Conservation (phyloP, 2,329 filamentous ascomycete species). For the Chaetomium strumarium region DNA sequence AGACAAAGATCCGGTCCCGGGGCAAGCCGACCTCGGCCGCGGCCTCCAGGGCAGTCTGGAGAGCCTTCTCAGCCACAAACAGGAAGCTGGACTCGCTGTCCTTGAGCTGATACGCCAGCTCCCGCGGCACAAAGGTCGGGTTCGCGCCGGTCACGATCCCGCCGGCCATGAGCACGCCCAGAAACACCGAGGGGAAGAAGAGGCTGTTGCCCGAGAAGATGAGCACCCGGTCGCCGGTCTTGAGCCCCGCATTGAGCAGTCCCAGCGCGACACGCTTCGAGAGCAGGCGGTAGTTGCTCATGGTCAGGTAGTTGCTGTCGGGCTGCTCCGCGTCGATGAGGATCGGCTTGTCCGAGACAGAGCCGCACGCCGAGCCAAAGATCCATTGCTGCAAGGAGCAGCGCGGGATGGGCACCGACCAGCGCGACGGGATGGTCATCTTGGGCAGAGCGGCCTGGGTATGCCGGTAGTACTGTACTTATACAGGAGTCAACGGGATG, state of each 20-base stretch:
- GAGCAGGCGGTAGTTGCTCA: constrained; percentile 60
- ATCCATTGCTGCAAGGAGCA: constrained; percentile 52
- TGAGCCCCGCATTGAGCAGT: constrained; percentile 56
- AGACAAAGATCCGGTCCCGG: constrained; percentile 54
- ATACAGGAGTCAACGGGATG: too few species aligned
- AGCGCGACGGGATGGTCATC: constrained; percentile 46
- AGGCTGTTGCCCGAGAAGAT: constrained; percentile 69
- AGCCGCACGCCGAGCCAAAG: constrained; percentile 42
- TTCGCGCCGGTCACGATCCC: constrained; percentile 65
- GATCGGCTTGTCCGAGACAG: constrained; percentile 38
- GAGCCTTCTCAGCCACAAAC: constrained; percentile 53
- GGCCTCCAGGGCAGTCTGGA: constrained; percentile 62
- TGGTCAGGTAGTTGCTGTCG: constrained; percentile 60
- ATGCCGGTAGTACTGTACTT: too few species aligned
- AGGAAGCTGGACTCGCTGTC: constrained; percentile 65
- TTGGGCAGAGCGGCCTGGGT: neutral
- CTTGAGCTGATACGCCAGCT: constrained; percentile 68
- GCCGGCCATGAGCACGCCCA: constrained; percentile 71
- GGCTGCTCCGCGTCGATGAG: constrained; percentile 63
- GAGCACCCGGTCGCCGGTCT: constrained; percentile 63
- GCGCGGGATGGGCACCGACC: constrained; percentile 38
- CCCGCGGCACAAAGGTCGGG: constrained; percentile 51
- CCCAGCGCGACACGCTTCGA: constrained; percentile 68
- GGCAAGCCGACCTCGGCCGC: constrained; percentile 53
- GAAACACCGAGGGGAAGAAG: constrained; percentile 64